Conservation (phyloP, 2,329 filamentous ascomycete species). For the Aspergillus texensis region DNA sequence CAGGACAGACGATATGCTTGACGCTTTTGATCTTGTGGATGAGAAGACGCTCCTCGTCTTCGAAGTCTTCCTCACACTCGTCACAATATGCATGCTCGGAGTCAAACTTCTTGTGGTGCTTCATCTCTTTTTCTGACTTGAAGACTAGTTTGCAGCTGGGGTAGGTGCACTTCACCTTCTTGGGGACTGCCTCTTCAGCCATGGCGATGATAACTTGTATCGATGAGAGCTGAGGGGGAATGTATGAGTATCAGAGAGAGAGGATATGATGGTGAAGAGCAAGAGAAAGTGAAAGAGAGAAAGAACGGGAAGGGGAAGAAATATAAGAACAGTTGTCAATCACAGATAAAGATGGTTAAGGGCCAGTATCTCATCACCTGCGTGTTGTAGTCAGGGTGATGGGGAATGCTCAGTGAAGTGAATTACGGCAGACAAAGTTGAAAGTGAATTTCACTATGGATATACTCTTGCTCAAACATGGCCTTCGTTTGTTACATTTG, state of each 20-base stretch:
- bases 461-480: neutral
- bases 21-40: constrained; percentile 53
- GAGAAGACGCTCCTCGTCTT: constrained; percentile 46
- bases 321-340: neutral
- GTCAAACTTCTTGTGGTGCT: constrained; percentile 52
- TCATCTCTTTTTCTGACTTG: constrained; percentile 49
- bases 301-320: neutral
- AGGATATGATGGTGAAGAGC: neutral
- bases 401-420: neutral
- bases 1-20: constrained; percentile 57
- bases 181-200: constrained; percentile 2
- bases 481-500: neutral
- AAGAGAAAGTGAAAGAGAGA: neutral
- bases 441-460: neutral
- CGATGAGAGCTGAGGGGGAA: neutral
- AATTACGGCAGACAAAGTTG: neutral
- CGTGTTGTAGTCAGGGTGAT: neutral
- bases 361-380: neutral
- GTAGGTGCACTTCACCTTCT: constrained; percentile 50
- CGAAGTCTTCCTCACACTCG: constrained; percentile 50
- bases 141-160: constrained; percentile 51
- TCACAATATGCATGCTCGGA: constrained; percentile 45
- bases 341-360: neutral
- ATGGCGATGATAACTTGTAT: constrained; percentile 4
- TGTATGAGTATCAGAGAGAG: neutral